Evolutionary conservation across 768 basidiomycete genomes (phyloP).

Genomic region (Neoboletus subvelutipes): DNA sequence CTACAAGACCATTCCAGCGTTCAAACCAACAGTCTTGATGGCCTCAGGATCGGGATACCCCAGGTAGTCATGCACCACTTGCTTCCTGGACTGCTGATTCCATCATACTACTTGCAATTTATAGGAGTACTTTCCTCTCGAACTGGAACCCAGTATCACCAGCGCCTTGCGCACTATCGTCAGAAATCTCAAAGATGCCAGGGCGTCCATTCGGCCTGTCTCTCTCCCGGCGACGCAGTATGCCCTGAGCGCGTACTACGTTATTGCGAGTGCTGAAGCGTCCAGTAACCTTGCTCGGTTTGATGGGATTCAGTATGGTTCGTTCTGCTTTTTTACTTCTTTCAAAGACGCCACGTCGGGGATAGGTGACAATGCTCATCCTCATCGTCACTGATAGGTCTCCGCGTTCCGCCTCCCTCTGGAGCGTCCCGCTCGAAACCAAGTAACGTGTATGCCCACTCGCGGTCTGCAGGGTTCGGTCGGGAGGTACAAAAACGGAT

Average conservation of each 20-base stretch:
- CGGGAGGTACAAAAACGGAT: conserved; percentile 84
- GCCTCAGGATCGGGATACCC: conserved; percentile 74
- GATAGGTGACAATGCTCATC: not conserved
- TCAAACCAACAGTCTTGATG: conserved; percentile 35
- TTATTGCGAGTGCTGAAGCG: conserved; percentile 92
- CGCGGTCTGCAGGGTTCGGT: conserved; percentile 75
- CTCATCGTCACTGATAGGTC: conserved; percentile 37
- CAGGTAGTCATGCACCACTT: conserved; percentile 43
- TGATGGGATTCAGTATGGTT: conserved; percentile 86
- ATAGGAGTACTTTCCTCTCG: conserved; percentile 79
- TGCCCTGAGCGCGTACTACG: conserved; percentile 92
- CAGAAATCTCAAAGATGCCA: conserved; percentile 41
- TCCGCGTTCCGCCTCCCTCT: conserved; percentile 44
- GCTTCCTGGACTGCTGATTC: not conserved
- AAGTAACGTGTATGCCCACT: conserved; percentile 58
- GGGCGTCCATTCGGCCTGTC: conserved; percentile 70
- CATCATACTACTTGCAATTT: not conserved
- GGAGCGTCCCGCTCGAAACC: conserved; percentile 48
- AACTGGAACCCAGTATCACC: conserved; percentile 50
- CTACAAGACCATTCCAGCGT: not conserved
- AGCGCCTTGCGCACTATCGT: conserved; percentile 48
- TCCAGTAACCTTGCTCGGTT: conserved; percentile 89
- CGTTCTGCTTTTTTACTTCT: conserved; percentile 16
- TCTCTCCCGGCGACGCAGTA: conserved; percentile 68
- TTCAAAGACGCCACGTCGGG: not conserved